Base-by-base conservation (phyloP, 805 yeast species). In the Nakazawaea ernobii region DNA sequence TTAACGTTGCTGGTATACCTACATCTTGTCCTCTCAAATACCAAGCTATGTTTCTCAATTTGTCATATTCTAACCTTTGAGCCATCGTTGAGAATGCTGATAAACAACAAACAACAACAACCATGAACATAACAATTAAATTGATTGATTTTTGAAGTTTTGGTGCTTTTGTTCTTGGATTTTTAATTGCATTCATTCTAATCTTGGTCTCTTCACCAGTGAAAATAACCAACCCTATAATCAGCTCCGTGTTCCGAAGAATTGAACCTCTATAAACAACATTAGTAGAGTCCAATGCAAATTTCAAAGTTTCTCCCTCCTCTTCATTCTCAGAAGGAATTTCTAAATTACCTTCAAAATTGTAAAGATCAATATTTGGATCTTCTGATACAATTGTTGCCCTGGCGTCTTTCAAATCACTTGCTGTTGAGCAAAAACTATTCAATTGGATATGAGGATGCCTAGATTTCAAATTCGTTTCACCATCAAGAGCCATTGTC, bases 401-500 rank as follows among this genome's bases (percentile, higher is more conserved):
- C 26, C 71, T 67, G 15, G 81, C 60, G 36, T 68, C 67, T 28
- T 71, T 73, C 44, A 87, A 60, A 0, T 76, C 77, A 1, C 71
- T 61, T 0, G 80, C 84, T 2, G 73, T 67, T 20, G 73, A 67
- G 38, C 83, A 70, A 9, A 64, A 52, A 13, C 75, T 74, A 36
- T 82, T 73, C 2, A 92, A 55, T 51, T 82, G 86, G 2, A 75
- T 70, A 52, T 83, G 85, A 0, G 96, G 86, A 15, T 69, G 67
- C 55, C 79, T 82, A 7, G 86, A 74, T 62, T 94, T 94, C 51
- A 94, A 70, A 60, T 90, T 92, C 0, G 98, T 94, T 64, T 94
- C 99, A 43, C 99, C 99, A 65, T 94, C 99, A 42, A 94, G 71
- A 1, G 96, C 99, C 92, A 92, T 90, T 1, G 99, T 94, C 63